Conservation (phyloP, 2,329 filamentous ascomycete genomes). For the Fusarium sp. region DNA sequence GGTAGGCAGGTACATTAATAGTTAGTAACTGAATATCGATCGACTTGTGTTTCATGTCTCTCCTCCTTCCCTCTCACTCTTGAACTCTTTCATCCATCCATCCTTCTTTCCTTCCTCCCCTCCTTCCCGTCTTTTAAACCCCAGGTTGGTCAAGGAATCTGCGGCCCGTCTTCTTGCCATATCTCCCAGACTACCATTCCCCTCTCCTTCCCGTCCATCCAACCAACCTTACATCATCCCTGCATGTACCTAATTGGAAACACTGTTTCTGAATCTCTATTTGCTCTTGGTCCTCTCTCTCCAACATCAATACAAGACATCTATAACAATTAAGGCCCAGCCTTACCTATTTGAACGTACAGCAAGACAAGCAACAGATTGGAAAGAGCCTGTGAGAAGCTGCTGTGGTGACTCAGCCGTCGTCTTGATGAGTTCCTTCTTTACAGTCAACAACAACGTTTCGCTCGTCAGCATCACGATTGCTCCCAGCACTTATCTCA, state of each 20-base stretch:
- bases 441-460: slow-evolving; percentile 73
- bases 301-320: slow-evolving; percentile 7
- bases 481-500: slow-evolving; percentile 70
- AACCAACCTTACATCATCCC: slow-evolving; percentile 29
- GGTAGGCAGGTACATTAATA: neutral
- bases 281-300: slow-evolving; percentile 7
- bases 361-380: slow-evolving; percentile 10
- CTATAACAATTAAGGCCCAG: neutral
- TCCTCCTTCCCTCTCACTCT: slow-evolving; percentile 22
- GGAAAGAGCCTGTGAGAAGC: neutral
- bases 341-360: neutral
- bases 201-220: neutral
- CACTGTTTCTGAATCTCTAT: slow-evolving; percentile 30
- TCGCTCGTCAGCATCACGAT: slow-evolving; percentile 71
- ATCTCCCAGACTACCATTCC: neutral
- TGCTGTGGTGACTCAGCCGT: slow-evolving; percentile 26
- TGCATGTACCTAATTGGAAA: slow-evolving; percentile 33
- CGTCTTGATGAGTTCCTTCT: slow-evolving; percentile 68
- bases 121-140: slow-evolving; percentile 17
- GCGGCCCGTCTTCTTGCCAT: slow-evolving; percentile 12
- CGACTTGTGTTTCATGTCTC: slow-evolving; percentile 39
- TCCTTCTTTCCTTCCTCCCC: slow-evolving; percentile 15
- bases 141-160: slow-evolving; percentile 26
- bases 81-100: slow-evolving; percentile 9
- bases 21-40: slow-evolving; percentile 7